Conservation (phyloP, 768 basidiomycete species). For the Collybia sp. region DNA sequence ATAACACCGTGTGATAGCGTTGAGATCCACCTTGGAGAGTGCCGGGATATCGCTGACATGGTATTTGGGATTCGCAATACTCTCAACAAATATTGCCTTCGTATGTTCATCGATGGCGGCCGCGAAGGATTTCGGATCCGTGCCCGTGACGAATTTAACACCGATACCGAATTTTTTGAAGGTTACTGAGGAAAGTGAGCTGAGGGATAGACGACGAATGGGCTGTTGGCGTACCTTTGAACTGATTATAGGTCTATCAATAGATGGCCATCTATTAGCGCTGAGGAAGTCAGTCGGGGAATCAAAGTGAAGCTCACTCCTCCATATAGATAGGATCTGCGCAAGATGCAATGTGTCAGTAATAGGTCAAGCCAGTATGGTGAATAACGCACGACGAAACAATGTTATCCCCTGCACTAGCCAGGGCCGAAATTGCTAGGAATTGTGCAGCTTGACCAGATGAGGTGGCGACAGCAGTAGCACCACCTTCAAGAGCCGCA, state of each 20-base stretch:
- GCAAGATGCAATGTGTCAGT: too few relatives aligned
- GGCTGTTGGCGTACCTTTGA: slow-evolving; percentile 40
- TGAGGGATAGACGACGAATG: slow-evolving; percentile 5
- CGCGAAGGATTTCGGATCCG: slow-evolving; percentile 52
- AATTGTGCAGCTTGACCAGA: slow-evolving; percentile 80
- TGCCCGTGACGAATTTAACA: slow-evolving; percentile 57
- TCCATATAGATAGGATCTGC: slow-evolving; percentile 61
- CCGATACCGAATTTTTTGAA: slow-evolving; percentile 66
- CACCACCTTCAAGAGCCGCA: slow-evolving; percentile 76
- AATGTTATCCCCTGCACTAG: slow-evolving; percentile 70
- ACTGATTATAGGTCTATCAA: slow-evolving; percentile 63
- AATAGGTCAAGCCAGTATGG: neutral
- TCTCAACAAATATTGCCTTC: slow-evolving; percentile 72
- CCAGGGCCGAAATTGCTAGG: slow-evolving; percentile 58
- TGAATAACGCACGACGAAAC: slow-evolving; percentile 52
- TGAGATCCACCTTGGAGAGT: slow-evolving; percentile 52
- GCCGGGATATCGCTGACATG: slow-evolving; percentile 62
- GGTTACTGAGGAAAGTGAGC: slow-evolving; percentile 37
- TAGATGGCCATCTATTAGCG: neutral
- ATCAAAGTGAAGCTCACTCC: slow-evolving; percentile 41
- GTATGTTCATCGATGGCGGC: slow-evolving; percentile 75
- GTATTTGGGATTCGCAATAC: slow-evolving; percentile 78
- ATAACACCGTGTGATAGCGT: too few relatives aligned
- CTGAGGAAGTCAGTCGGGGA: too few relatives aligned
- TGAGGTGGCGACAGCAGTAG: slow-evolving; percentile 67